phyloP scores from a whole-genome alignment of 2,329 filamentous ascomycete species.

The Orbilia blumenaviensis region DNA sequence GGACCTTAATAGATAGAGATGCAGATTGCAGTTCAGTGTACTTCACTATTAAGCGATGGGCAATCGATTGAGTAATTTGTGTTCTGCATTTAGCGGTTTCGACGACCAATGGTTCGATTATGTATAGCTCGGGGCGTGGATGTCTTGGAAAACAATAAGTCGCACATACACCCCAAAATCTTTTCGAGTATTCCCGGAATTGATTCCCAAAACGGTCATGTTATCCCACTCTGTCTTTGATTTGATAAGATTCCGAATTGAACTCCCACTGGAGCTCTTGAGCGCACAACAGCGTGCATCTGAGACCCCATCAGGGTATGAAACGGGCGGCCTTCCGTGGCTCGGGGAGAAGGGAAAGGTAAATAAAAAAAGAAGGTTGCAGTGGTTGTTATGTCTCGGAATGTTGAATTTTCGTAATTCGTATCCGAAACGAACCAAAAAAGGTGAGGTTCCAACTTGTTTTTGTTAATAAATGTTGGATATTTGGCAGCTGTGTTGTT shows the following conservation, averaged over 20 bases:
- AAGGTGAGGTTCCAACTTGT: neutral
- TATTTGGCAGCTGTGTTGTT: slow-evolving; percentile 42
- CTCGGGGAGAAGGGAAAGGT: too few relatives aligned
- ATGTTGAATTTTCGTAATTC: slow-evolving; percentile 11
- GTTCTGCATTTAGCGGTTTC: slow-evolving; percentile 7
- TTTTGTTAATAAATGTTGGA: slow-evolving; percentile 25
- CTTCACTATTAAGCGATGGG: slow-evolving; percentile 6
- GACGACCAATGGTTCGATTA: slow-evolving; percentile 4
- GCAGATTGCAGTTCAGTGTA: slow-evolving; percentile 25
- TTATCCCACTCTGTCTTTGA: slow-evolving; percentile 14
- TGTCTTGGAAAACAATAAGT: slow-evolving; percentile 18
- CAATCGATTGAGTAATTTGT: slow-evolving; percentile 13
- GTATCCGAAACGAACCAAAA: too few relatives aligned
- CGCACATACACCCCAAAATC: too few relatives aligned
- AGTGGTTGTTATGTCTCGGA: neutral
- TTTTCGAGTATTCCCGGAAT: slow-evolving; percentile 5
- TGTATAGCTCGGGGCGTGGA: slow-evolving; percentile 26
- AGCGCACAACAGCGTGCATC: neutral
- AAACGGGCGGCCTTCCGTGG: neutral
- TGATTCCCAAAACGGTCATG: slow-evolving; percentile 21
- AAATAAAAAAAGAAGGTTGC: neutral
- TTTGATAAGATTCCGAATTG: neutral
- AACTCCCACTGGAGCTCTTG: slow-evolving; percentile 9
- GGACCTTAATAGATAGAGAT: slow-evolving; percentile 9
- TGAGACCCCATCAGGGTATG: slow-evolving; percentile 13